Conservation (phyloP, 495 filamentous ascomycete genomes). For the Xylaria longipes region DNA sequence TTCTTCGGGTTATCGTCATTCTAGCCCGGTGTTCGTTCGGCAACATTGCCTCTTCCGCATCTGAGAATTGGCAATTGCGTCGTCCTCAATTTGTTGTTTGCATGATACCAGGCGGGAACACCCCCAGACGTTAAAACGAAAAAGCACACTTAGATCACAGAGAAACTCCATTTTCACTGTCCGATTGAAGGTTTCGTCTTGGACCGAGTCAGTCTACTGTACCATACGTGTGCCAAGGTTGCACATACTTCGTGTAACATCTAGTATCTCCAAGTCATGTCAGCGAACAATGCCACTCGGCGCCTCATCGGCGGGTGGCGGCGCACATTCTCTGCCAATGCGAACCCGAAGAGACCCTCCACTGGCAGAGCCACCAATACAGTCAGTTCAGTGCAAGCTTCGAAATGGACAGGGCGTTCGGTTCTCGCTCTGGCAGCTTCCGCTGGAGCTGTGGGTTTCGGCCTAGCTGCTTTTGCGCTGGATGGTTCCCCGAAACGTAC, state of each 20-base stretch:
- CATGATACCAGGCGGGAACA: background rate
- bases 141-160: background rate
- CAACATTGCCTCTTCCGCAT: background rate
- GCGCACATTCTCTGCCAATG: conserved; percentile 31
- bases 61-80: background rate
- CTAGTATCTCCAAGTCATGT: conserved; percentile 28
- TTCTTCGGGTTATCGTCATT: background rate
- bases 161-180: background rate
- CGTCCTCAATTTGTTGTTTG: background rate
- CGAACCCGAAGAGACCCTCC: conserved; percentile 28
- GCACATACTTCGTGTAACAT: conserved; percentile 9
- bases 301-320: conserved; percentile 36
- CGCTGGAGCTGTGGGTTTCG: conserved; percentile 52
- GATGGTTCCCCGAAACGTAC: conserved; percentile 31
- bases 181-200: background rate
- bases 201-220: background rate
- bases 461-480: conserved; percentile 37
- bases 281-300: conserved; percentile 31
- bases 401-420: conserved; percentile 38
- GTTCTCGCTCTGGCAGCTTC: conserved; percentile 49
- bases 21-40: background rate
- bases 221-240: background rate
- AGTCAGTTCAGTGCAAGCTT: background rate
- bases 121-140: background rate
- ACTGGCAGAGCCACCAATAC: conserved; percentile 24